Evolutionary conservation across 2,329 filamentous ascomycete species (phyloP), one percentile per base, ranked within the genome.

Genomic region (Cladophialophora bantiana): DNA sequence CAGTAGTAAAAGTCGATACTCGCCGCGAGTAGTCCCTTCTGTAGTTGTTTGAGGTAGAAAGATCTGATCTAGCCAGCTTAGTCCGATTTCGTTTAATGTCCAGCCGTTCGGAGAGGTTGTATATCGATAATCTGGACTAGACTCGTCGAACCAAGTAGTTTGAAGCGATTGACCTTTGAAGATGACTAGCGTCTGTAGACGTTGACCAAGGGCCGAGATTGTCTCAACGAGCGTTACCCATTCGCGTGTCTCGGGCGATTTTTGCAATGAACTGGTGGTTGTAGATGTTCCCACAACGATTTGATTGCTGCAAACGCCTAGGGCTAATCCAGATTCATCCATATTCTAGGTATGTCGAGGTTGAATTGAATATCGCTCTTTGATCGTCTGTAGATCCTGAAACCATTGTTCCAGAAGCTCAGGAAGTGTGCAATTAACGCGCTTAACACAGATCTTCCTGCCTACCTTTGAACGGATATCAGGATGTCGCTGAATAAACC

Each of bases 161-260:
- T n/a, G n/a, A n/a, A n/a, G n/a, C n/a, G n/a, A n/a, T 61, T 68
- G 55, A 0, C 70, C 68, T 53, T 72, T 72, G 52, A 72, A 74
- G 38, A 75, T 73, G 35, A 75, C 67, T 12, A 73, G 61, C 9
- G 65, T n/a, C n/a, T n/a, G n/a, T n/a, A 62, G 15, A 20, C 45
- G 18, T n/a, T 31, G 20, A 9, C 68, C 64, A 34, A n/a, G 56
- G 4, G 68, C 71, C n/a, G 53, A 68, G 13, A 73, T 67, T 59
- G 42, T 70, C 62, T 73, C 64, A 40, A 73, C 64, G 40, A 73
- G 68, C 18, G 66, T 63, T 13, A 68, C 69, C 70, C 55, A 73
- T 42, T 59, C 58, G 13, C 68, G 66, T 31, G 64, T 66, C 62
- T 65, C 36, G 57, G 65, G 63, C 32, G 36, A 57, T 52, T 67